Evolutionary conservation across 371 early-diverging fungal genomes (phyloP), one percentile per base, ranked within the genome.

Genomic region (Mortierella sp.): DNA sequence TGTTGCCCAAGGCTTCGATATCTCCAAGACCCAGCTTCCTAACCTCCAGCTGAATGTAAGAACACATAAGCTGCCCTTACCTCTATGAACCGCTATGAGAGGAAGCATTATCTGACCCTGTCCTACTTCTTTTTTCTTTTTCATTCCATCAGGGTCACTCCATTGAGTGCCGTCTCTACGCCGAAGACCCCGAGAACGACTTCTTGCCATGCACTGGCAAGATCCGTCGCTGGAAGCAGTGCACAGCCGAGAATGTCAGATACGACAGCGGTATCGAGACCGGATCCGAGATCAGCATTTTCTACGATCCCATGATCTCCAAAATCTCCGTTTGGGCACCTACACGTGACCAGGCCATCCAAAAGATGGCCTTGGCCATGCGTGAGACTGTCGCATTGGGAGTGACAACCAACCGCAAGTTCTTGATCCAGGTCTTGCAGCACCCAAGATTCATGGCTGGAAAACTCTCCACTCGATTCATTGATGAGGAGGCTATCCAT

Each of bases 301-400:
- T 88, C 83, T 94, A 95, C 74, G 94, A 93, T 49, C 93, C 93
- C 3, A 91, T 94, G 91, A 90, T 93, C 68, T 92, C 94, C 67
- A 96, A 98, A 87, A 89, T 98, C 40, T 92, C 93, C 72, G 93
- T 95, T 4, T 91, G 94, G 87, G 97, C 94, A 0, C 86, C 88
- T 17, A 95, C 93, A 1, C 90, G 98, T 31, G 85, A 81, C 5
- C 90, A 90, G 79, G 94, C 96, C 22, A 86, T 95, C 19, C 83
- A 87, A 45, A 86, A 85, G 37, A 96, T 96, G 96, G 76, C 85
- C 1, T 68, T 85, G 23, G 96, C 95, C 0, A 84, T 98, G 57
- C 61, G 86, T 23, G 78, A 88, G 57, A 90, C 88, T 5, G 86
- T 87, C 1, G 83, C 89, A 35, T 68, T 92, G 28, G 93, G 93